Conservation (phyloP, 2,329 filamentous ascomycete genomes). For the Aspergillus pseudoviridinutans region DNA sequence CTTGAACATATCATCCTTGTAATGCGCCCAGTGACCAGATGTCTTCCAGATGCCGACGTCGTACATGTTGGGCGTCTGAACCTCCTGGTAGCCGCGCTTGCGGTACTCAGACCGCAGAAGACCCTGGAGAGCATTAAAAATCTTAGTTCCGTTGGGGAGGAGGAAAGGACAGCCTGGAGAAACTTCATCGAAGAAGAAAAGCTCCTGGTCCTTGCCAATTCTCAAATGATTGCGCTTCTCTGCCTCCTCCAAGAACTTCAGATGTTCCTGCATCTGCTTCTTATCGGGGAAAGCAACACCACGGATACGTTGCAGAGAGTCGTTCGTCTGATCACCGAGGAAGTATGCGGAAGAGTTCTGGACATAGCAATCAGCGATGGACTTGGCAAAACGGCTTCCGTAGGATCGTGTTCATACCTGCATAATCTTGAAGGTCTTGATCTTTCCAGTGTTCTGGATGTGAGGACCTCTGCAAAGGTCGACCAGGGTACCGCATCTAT, state of each 20-base stretch:
- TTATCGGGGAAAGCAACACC: slow-evolving; percentile 97
- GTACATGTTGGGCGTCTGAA: slow-evolving; percentile 95
- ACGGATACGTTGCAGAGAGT: slow-evolving; percentile 93
- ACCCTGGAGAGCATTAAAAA: slow-evolving; percentile 82
- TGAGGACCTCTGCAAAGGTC: slow-evolving; percentile 95
- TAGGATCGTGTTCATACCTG: slow-evolving; percentile 48
- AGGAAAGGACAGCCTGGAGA: slow-evolving; percentile 95
- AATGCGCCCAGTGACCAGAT: slow-evolving; percentile 90
- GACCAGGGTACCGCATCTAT: slow-evolving; percentile 87
- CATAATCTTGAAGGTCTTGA: slow-evolving; percentile 93
- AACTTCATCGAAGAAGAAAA: slow-evolving; percentile 93
- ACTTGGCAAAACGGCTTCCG: not conserved
- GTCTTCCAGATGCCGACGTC: slow-evolving; percentile 90
- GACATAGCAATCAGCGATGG: slow-evolving; percentile 24
- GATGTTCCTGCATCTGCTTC: slow-evolving; percentile 87
- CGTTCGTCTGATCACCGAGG: slow-evolving; percentile 87
- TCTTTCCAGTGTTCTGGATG: slow-evolving; percentile 86
- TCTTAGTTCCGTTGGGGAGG: slow-evolving; percentile 84
- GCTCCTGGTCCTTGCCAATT: slow-evolving; percentile 91
- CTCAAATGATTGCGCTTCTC: slow-evolving; percentile 93
- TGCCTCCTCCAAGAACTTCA: slow-evolving; percentile 95
- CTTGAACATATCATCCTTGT: slow-evolving; percentile 95
- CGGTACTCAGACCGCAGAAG: slow-evolving; percentile 86
- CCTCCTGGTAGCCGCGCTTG: slow-evolving; percentile 89
- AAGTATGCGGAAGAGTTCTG: slow-evolving; percentile 80